Base-by-base conservation (phyloP, 306 rosid genomes). In the Malus sieversii region DNA sequence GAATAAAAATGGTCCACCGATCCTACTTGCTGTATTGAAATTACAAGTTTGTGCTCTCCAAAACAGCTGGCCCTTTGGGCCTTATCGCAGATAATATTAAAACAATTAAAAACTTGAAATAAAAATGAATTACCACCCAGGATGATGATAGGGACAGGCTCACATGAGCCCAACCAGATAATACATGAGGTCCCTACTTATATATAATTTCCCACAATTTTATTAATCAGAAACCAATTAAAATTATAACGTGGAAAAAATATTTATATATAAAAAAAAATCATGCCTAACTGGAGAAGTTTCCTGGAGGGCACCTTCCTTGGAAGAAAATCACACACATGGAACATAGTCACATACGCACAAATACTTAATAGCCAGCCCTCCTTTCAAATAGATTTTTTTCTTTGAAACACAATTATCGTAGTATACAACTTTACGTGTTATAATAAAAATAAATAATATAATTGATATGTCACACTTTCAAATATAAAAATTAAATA, bases 151-250 rank as follows among this genome's bases (percentile, higher is more conserved):
- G 69, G 73, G 86, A 82, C 88, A 82, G 30, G 78, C 77, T 84
- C 88, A 84, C 90, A 82, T 87, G 86, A 87, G 78, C 77, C 77
- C 82, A 77, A 87, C 83, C 83, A 82, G 84, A 84, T 84, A 84
- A 75, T 77, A 82, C 84, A 72, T 84, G 90, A 72, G 81, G 80
- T 79, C 83, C 88, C 88, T 77, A 73, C 79, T 40, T 75, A 66
- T 35, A 66, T 66, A 10, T 77, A 66, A 75, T 72, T 73, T 77
- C 65, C 63, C 46, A 20, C 42, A 78, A 74, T 64, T 23, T 70
- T 64, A 70, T 62, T 63, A 30, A 68, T 30, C 11, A 51, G 20
- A 16, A 51, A 51, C 55, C 55, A 16, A 16, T 51, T 6, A 51
- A 51, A 51, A 51, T 16, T 51, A 51, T 51, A 51, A 51, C 20